Evolutionary conservation across 1,284 basidiomycete species (phyloP), one percentile per base, ranked within the genome.

Genomic region (Ganoderma multipileum): DNA sequence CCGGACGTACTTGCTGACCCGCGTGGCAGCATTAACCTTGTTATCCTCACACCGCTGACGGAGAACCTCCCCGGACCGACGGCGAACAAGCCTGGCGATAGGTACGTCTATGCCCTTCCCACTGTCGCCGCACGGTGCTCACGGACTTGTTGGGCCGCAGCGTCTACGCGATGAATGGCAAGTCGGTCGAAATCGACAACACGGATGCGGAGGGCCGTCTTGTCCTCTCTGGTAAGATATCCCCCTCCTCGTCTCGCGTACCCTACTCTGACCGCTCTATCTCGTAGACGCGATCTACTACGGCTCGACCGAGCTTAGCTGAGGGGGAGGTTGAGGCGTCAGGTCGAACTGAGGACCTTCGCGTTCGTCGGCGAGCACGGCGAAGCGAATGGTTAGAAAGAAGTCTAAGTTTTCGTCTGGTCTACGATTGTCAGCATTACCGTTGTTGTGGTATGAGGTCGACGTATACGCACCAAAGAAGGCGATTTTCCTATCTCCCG

Each of bases 121-220:
- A 28, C 47, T 11, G 20, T 59, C 36, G 57, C 26, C 18, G 3
- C 11, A 39, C 44, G n/a, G 39, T 18, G 7, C 50, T 52, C 14
- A 54, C 8, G 60, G n/a, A 44, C 9, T 2, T 16, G 36, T 33
- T 26, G n/a, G n/a, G n/a, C n/a, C n/a, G 9, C 75, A 94, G 95
- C 64, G 79, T 96, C 70, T 92, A 94, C 73, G 92, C 94, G 7
- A 95, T 95, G 90, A 96, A 95, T 77, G 95, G 95, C 52, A 95
- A 95, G 79, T 90, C 91, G 0, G 87, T 97, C 41, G 94, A 96
- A 78, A 88, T 96, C 47, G 94, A 96, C 81, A 96, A 96, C 81
- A 96, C 95, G 0, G 95, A 96, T 77, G 94, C 94, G 4, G 94
- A 95, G 77, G 95, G 95, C 23, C 89, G 95, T 36, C 84, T 97